Percentiles rank a stretch among this genome's conserved stretches.
Evolutionary conservation across 2,329 filamentous ascomycete species (phyloP).

Genomic region (Aureobasidium sp.): DNA sequence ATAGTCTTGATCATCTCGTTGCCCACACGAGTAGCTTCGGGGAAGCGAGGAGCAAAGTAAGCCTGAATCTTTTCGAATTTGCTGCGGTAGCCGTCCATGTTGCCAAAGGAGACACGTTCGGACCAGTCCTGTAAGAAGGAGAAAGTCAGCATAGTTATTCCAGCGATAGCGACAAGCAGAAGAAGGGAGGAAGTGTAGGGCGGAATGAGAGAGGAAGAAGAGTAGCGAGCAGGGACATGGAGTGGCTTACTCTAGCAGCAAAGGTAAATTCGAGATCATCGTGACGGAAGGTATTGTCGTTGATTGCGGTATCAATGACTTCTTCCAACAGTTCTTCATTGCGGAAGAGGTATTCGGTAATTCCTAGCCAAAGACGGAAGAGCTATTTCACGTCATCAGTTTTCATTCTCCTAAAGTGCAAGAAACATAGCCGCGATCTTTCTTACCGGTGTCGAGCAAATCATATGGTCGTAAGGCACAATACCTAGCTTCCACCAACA

Average conservation of each 20-base stretch:
- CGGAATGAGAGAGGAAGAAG: background rate
- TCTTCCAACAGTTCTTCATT: slow-evolving; percentile 74
- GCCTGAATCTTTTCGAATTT: slow-evolving; percentile 83
- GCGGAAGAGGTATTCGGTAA: slow-evolving; percentile 93
- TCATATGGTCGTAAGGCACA: slow-evolving; percentile 98
- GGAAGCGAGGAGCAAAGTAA: slow-evolving; percentile 87
- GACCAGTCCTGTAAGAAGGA: slow-evolving; percentile 64
- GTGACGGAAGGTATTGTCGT: slow-evolving; percentile 85
- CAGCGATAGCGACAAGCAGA: no score
- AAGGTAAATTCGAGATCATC: slow-evolving; percentile 98
- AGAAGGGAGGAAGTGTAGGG: no score
- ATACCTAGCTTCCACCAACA: slow-evolving; percentile 94
- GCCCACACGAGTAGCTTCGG: slow-evolving; percentile 77
- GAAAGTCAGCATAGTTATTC: no score
- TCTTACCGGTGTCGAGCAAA: slow-evolving; percentile 79
- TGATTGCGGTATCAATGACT: slow-evolving; percentile 74
- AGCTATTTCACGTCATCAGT: slow-evolving; percentile 38
- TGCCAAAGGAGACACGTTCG: slow-evolving; percentile 81
- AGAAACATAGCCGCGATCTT: no score
- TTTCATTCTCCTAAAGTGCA: slow-evolving; percentile 22
- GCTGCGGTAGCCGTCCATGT: slow-evolving; percentile 89
- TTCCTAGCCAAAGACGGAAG: slow-evolving; percentile 92
- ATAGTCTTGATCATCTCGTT: slow-evolving; percentile 98
- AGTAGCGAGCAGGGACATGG: background rate
- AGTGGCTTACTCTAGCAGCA: slow-evolving; percentile 59